Evolutionary conservation across 2,329 filamentous ascomycete species (phyloP).

Genomic region (Periglandula ipomoeae): DNA sequence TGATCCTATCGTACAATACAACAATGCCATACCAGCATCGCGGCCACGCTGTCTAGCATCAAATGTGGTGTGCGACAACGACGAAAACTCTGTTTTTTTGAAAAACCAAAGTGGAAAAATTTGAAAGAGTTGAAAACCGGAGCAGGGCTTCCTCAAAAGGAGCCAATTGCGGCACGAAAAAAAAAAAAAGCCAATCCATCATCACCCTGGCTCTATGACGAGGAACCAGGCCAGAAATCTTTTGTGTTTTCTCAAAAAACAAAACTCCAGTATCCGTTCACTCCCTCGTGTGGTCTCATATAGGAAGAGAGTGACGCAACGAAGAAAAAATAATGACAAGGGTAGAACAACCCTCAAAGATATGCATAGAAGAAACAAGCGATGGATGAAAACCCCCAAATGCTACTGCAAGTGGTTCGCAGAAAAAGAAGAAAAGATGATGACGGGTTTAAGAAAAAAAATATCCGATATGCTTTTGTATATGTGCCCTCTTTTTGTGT

Average conservation of each 20-base stretch:
- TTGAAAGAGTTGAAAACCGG: neutral
- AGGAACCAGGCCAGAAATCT: neutral
- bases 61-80: constrained; percentile 5
- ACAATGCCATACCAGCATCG: constrained; percentile 11
- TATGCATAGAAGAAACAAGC: constrained; percentile 3
- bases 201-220: neutral
- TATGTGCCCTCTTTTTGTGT: constrained; percentile 2
- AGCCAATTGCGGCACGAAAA: too few species aligned
- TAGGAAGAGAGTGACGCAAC: neutral
- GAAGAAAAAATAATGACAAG: neutral
- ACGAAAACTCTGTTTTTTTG: constrained; percentile 4
- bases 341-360: neutral
- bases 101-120: constrained; percentile 6
- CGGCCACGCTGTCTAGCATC: constrained; percentile 12
- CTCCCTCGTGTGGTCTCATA: neutral
- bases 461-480: constrained; percentile 1
- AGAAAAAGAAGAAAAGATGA: neutral
- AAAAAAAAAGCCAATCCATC: neutral
- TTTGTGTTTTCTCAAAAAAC: neutral
- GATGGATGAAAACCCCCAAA: neutral
- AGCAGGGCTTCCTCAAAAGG: neutral
- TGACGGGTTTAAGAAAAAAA: neutral
- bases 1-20: constrained; percentile 11
- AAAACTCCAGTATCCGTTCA: neutral
- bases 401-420: neutral